Evolutionary conservation across 2,329 filamentous ascomycete species (phyloP).

Genomic region (Pseudogymnoascus sp.): DNA sequence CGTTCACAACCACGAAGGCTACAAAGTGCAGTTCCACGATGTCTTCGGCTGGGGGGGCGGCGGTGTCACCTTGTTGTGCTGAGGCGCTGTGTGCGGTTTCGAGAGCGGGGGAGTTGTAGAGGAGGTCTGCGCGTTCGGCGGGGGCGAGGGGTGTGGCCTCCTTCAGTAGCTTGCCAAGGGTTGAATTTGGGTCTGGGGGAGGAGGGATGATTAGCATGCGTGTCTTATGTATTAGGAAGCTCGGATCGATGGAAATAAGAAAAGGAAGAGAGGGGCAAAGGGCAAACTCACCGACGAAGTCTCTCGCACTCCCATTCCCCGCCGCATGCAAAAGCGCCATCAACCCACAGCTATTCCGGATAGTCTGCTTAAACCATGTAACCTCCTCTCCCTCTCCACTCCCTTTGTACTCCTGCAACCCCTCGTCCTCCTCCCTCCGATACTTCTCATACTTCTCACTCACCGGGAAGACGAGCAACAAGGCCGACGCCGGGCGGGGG

Average conservation of each 20-base stretch:
- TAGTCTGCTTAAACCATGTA: constrained; percentile 91
- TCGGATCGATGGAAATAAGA: neutral
- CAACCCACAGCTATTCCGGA: constrained; percentile 84
- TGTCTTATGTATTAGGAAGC: neutral
- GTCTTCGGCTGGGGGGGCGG: constrained; percentile 66
- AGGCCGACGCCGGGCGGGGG: constrained; percentile 76
- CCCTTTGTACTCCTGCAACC: constrained; percentile 54
- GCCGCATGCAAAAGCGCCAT: constrained; percentile 82
- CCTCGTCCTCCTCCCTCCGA: constrained; percentile 63
- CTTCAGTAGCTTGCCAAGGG: constrained; percentile 52
- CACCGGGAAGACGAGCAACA: constrained; percentile 88
- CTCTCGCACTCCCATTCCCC: constrained; percentile 62
- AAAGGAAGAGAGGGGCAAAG: constrained; percentile 14
- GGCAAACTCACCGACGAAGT: constrained; percentile 44
- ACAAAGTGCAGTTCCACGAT: constrained; percentile 90
- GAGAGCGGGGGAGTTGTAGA: constrained; percentile 69
- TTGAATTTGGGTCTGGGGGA: constrained; percentile 21
- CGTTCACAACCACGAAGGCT: constrained; percentile 77
- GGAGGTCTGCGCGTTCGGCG: constrained; percentile 55
- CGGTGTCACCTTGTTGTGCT: constrained; percentile 68
- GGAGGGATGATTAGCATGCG: neutral
- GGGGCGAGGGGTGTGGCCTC: constrained; percentile 63
- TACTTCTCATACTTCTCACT: constrained; percentile 69
- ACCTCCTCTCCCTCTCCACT: constrained; percentile 65
- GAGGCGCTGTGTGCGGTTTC: constrained; percentile 72